Evolutionary conservation across 1,139 yeast species (phyloP).

Genomic region (Kurtzmaniella quercitrusa): DNA sequence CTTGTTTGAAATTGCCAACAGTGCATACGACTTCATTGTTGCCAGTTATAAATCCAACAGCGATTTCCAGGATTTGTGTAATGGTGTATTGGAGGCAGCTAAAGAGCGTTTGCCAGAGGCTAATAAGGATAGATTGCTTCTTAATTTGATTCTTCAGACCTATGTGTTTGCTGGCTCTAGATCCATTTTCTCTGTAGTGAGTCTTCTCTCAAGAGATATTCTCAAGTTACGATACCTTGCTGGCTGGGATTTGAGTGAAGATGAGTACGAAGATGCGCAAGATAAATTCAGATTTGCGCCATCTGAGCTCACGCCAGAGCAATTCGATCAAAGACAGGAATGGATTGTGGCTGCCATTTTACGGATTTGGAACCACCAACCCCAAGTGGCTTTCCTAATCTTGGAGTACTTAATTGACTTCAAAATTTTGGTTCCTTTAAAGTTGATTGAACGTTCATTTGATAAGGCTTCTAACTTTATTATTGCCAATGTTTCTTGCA

Average conservation of each 20-base stretch:
- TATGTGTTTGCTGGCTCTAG: constrained; percentile 83
- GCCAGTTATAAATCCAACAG: constrained; percentile 39
- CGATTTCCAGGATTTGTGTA: constrained; percentile 33
- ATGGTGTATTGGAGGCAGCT: constrained; percentile 22
- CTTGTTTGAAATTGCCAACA: constrained; percentile 31
- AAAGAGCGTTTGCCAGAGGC: constrained; percentile 19
- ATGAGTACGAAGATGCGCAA: constrained; percentile 19
- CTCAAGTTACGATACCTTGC: constrained; percentile 45
- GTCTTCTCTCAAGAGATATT: constrained; percentile 56
- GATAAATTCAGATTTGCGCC: constrained; percentile 32
- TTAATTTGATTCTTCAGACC: constrained; percentile 64
- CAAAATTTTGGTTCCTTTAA: constrained; percentile 39
- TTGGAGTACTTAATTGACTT: constrained; percentile 59
- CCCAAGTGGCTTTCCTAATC: constrained; percentile 74
- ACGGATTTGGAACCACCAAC: constrained; percentile 76
- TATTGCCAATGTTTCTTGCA: constrained; percentile 42
- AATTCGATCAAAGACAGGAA: constrained; percentile 26
- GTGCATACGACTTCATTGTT: constrained; percentile 39
- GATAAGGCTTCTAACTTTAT: constrained; percentile 28
- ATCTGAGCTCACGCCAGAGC: constrained; percentile 36
- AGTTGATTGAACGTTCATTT: constrained; percentile 43
- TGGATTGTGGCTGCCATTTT: constrained; percentile 63
- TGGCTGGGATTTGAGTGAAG: constrained; percentile 28
- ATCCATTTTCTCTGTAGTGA: constrained; percentile 81
- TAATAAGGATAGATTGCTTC: constrained; percentile 41